Percentiles rank a stretch among this genome's conserved stretches.
phyloP scores from a whole-genome alignment of 2,329 filamentous ascomycete genomes.

The Pleoardoris graminearum region DNA sequence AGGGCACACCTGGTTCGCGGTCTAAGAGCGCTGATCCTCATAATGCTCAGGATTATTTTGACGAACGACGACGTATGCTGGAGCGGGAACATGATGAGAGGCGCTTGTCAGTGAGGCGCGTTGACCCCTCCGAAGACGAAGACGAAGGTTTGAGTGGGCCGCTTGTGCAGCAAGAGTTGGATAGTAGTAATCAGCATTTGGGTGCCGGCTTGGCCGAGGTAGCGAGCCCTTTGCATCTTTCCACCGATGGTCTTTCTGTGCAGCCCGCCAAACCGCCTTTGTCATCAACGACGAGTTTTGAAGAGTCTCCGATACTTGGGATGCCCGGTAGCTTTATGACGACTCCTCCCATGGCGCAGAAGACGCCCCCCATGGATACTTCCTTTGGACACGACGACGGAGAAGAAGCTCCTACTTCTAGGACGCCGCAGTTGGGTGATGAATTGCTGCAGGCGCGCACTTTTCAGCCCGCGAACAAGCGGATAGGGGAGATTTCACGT shows the following conservation, averaged over 20 bases:
- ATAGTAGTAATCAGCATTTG: slow-evolving; percentile 11
- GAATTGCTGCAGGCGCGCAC: slow-evolving; percentile 35
- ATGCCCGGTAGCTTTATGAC: slow-evolving; percentile 65
- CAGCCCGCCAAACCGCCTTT: slow-evolving; percentile 35
- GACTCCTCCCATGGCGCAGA: slow-evolving; percentile 40
- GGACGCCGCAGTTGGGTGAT: slow-evolving; percentile 14
- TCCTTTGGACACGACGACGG: slow-evolving; percentile 13
- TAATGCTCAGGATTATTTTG: slow-evolving; percentile 32
- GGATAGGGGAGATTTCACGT: slow-evolving; percentile 17
- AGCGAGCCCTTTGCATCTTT: slow-evolving; percentile 28
- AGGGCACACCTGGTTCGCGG: slow-evolving; percentile 27
- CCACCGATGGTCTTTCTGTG: slow-evolving; percentile 32
- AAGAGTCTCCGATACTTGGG: slow-evolving; percentile 69
- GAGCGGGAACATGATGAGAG: slow-evolving; percentile 17
- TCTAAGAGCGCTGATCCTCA: slow-evolving; percentile 26
- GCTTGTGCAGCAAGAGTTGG: slow-evolving; percentile 1
- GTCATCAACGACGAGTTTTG: slow-evolving; percentile 49
- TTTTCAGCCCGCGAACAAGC: slow-evolving; percentile 26
- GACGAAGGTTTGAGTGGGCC: neutral
- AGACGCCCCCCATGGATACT: slow-evolving; percentile 15
- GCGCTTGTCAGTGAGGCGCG: slow-evolving; percentile 8
- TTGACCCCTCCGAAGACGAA: slow-evolving; percentile 7
- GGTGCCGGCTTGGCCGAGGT: slow-evolving; percentile 11
- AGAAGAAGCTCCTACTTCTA: slow-evolving; percentile 2
- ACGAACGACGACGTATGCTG: slow-evolving; percentile 5